Base-by-base conservation (phyloP, 2,329 filamentous ascomycete genomes). In the Sclerotiophoma versabilis region DNA sequence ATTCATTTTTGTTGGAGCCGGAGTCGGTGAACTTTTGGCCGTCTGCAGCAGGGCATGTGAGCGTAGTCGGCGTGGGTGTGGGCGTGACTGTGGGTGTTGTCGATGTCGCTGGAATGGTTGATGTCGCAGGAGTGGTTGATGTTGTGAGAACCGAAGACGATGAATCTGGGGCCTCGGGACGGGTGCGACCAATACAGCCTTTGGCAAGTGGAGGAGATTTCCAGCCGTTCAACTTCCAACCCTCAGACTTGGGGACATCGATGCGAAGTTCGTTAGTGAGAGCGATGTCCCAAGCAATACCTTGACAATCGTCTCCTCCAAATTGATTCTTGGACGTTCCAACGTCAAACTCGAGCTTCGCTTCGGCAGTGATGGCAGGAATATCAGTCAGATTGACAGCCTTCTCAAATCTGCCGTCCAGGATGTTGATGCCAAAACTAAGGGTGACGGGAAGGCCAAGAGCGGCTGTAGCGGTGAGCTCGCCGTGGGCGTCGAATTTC, bases 261-360 rank as follows among this genome's bases (percentile, higher is more conserved):
- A 53, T 45, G 23, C 49, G 49, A n/a, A 53, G 34, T 23, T 47
- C 49, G 37, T 53, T 53, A 23, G 49, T 53, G 12, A 53, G 42
- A 36, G 43, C 36, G 11, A 53, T 47, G n/a, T 53, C 43, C 49
- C 49, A 53, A 27, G 29, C 49, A n/a, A 53, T 47, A 17, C 49
- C 49, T 20, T 53, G 43, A 14, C 49, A 53, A 11, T 38, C 33
- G 30, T 53, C 49, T 14, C 49, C 32, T 32, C 49, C 49, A 11
- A 53, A 42, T 10, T 53, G 49, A 14, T 30, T 47, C 29, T 42
- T 47, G 3, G 49, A 47, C n/a, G 49, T 53, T 27, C 49, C 49
- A 15, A 53, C 27, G 9, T 46, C 49, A 11, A 53, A 47, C 19
- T 53, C 49, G 7, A 53, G 43, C 43, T 53, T 53, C 2, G 49